These are phyloP conservation scores for Penicillium frequentans DNA, from an alignment of 2,329 filamentous ascomycete genomes.

Conservation along the genomic window DNA sequence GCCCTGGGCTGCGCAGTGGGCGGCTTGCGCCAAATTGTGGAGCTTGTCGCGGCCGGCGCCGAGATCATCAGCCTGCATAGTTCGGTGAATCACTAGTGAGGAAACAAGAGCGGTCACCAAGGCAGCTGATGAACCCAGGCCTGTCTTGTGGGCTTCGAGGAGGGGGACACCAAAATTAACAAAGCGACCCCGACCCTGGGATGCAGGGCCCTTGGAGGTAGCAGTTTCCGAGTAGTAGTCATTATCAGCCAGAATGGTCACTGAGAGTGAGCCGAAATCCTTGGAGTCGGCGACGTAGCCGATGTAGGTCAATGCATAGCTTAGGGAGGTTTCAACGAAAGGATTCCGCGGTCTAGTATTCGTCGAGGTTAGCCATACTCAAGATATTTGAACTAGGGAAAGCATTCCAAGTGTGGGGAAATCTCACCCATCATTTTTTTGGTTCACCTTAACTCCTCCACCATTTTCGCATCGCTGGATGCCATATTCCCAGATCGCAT, in stretches of 20 bases:
- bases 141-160: slow-evolving; percentile 84
- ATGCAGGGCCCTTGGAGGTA: slow-evolving; percentile 36
- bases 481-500: slow-evolving; percentile 85
- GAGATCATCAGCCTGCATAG: slow-evolving; percentile 43
- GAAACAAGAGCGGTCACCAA: slow-evolving; percentile 81
- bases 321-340: slow-evolving; percentile 89
- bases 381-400: too few relatives aligned
- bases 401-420: not conserved
- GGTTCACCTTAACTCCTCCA: slow-evolving; percentile 79
- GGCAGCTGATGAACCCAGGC: slow-evolving; percentile 90
- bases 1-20: slow-evolving; percentile 93
- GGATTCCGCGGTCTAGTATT: slow-evolving; percentile 63
- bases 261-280: slow-evolving; percentile 64
- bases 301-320: slow-evolving; percentile 83
- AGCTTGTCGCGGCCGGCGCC: slow-evolving; percentile 60
- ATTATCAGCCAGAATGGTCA: slow-evolving; percentile 91
- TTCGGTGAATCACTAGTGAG: slow-evolving; percentile 46
- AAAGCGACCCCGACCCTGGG: slow-evolving; percentile 58
- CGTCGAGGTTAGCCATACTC: slow-evolving; percentile 6
- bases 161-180: slow-evolving; percentile 75
- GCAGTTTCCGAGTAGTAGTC: slow-evolving; percentile 87
- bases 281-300: slow-evolving; percentile 49
- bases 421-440: slow-evolving; percentile 48
- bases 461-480: slow-evolving; percentile 68
- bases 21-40: slow-evolving; percentile 91